Evolutionary conservation across 192 early-diverging fungal species (phyloP), one percentile per base, ranked within the genome.

Genomic region (Coemansia sp.): DNA sequence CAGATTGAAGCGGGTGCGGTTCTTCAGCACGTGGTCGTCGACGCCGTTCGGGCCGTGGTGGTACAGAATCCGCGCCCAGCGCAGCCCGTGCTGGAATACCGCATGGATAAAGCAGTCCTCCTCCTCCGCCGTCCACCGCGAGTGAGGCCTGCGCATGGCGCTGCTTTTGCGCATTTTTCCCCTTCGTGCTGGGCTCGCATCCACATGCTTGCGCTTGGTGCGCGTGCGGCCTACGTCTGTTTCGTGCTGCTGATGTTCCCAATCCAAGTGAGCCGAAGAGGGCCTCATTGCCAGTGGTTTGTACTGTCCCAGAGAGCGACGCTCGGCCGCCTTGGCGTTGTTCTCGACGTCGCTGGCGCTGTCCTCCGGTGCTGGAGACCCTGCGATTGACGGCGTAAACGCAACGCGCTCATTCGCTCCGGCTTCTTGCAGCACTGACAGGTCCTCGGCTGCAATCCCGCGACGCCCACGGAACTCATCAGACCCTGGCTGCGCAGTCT

Each of bases 51-150:
- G 9, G 34, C 77, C 77, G 49, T 80, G 65, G 61, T 65, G n/a
- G 44, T 56, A 2, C 19, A 67, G 60, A 50, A 80, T 80, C 23
- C 38, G 49, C 38, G 65, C 21, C 77, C 77, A 80, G 14, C 21
- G 53, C 22, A 47, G 65, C 22, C 77, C 72, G n/a, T 71, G 48
- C 12, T 49, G 24, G 41, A 56, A 26, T 54, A 74, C 64, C 3
- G 77, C 77, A 18, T 30, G 52, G 18, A 80, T 28, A 8, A 80
- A 65, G 56, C 77, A 80, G 18, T 60, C 68, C 25, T 71, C 72
- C 67, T 80, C 77, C 2, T 50, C 58, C 19, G 10, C n/a, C 0
- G 62, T 67, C 77, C 77, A 80, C 65, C 68, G 58, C 9, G 12
- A 5, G 44, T 55, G 9, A 44, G 38, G 12, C 38, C 16, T 44